Conservation (phyloP, 495 filamentous ascomycete genomes). For the Penicillium crystallinum region DNA sequence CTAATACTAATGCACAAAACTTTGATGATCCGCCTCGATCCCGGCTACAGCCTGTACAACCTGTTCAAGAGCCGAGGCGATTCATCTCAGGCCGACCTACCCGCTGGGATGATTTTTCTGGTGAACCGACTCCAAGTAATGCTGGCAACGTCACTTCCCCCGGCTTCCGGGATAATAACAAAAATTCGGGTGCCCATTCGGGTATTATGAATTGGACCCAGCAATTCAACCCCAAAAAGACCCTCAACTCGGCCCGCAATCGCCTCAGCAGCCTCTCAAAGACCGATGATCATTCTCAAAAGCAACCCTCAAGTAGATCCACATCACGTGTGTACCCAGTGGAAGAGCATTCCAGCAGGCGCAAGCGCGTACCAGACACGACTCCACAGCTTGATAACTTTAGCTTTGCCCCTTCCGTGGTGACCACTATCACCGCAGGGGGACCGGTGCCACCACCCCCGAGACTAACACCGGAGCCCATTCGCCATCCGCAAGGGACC, state of each 20-base stretch:
- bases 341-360: constrained; percentile 13
- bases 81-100: constrained; percentile 20
- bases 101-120: constrained; percentile 47
- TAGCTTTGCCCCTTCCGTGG: constrained; percentile 25
- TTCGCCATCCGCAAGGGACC: neutral
- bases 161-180: constrained; percentile 19
- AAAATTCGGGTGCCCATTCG: constrained; percentile 16
- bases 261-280: constrained; percentile 21
- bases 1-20: neutral
- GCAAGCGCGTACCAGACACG: neutral
- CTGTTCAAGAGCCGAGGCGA: constrained; percentile 1
- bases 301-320: constrained; percentile 18
- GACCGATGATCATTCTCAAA: constrained; percentile 16
- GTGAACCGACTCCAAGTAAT: constrained; percentile 39
- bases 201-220: constrained; percentile 32
- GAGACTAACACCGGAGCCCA: constrained; percentile 12
- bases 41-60: neutral
- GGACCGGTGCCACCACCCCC: constrained; percentile 9
- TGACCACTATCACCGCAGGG: constrained; percentile 39
- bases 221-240: constrained; percentile 28
- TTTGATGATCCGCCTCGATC: neutral
- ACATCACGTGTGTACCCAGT: constrained; percentile 19
- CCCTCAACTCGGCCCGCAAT: constrained; percentile 24
- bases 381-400: constrained; percentile 7
- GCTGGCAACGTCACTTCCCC: constrained; percentile 23